Evolutionary conservation across 257 asterid genomes (phyloP), one percentile per base, ranked within the genome.

Genomic region (Solanum ossicruentum): DNA sequence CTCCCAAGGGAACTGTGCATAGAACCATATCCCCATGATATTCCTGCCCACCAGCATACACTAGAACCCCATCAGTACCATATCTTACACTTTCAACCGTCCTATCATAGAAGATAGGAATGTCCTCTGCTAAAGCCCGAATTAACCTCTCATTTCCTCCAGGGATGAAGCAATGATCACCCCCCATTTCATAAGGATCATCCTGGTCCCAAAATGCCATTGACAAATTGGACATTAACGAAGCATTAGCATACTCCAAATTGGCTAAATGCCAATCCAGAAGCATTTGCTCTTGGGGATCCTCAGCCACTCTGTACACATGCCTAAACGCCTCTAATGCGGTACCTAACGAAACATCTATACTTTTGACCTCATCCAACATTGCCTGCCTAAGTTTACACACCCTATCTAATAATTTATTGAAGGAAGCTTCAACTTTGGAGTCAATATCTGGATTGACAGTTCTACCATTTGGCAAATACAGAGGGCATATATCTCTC

Each of bases 191-290:
- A 80, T 91, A 96, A 0, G 99, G 99, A 84, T 96, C 99, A 36
- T 96, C 99, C 80, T 96, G 99, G 92, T 96, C 99, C 99, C 99
- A 96, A 86, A 90, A 96, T 4, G 97, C 95, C 97, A 96, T 95
- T 8, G 99, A 96, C 80, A 96, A 83, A 88, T 95, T 94, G 4
- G 98, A 95, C 95, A 96, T 95, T 89, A 96, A 77, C 0, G 99
- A 93, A 5, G 99, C 99, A 88, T 96, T 96, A 2, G 99, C 99
- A 79, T 96, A 96, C 84, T 96, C 99, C 84, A 96, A 92, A 91
- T 96, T 96, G 11, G 99, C 99, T 91, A 96, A 93, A 92, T 96
- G 99, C 99, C 99, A 96, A 92, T 96, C 97, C 87, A 96, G 88
- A 41, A 96, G 89, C 99, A 96, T 96, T 73, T 97, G 87, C 87